phyloP scores from a whole-genome alignment of 768 basidiomycete genomes.

The Phallus indusiatus region DNA sequence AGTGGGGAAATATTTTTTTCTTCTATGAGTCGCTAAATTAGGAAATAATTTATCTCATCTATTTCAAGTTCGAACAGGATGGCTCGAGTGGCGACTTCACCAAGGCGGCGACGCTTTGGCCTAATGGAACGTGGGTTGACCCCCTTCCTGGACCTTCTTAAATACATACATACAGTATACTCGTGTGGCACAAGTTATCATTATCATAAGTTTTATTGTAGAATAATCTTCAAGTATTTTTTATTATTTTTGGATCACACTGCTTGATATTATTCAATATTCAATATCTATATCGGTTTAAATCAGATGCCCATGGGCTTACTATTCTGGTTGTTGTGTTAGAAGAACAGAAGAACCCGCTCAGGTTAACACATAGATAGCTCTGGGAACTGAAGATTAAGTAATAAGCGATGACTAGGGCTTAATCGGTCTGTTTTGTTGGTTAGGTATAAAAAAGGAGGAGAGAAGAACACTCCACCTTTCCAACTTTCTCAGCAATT shows the following conservation, averaged over 20 bases:
- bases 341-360: too few relatives aligned
- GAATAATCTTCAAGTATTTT: background rate
- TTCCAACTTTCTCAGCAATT: background rate
- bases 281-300: too few relatives aligned
- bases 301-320: too few relatives aligned
- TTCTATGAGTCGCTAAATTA: background rate
- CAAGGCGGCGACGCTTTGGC: conserved; percentile 62
- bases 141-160: conserved; percentile 59
- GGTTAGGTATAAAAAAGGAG: background rate
- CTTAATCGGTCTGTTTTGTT: too few relatives aligned
- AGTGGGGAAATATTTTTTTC: conserved; percentile 22
- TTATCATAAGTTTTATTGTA: background rate
- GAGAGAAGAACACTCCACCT: background rate
- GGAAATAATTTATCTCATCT: background rate
- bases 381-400: too few relatives aligned
- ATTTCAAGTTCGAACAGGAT: conserved; percentile 19
- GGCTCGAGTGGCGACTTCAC: conserved; percentile 61
- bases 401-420: too few relatives aligned
- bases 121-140: conserved; percentile 77
- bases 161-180: background rate
- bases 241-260: background rate
- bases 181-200: background rate
- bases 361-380: too few relatives aligned
- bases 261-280: background rate
- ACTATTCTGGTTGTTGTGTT: too few relatives aligned